Evolutionary conservation across 352 stramenopile genomes (phyloP).

Genomic region (Phytophthora multivora): DNA sequence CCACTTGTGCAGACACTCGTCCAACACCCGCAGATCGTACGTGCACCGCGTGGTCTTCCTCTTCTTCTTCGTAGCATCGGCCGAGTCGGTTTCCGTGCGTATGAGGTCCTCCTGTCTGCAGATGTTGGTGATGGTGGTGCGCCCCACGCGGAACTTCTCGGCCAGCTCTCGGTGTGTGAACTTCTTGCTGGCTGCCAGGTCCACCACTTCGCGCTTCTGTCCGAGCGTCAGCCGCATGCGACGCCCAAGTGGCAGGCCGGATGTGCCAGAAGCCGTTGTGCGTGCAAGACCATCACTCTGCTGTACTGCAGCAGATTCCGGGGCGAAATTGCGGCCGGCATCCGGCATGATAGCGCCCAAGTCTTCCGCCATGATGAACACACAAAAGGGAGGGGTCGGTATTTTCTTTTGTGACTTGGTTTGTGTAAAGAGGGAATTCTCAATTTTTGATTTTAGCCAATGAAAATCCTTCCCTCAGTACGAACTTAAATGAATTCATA

Average conservation of each 20-base stretch:
- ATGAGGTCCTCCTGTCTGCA: conserved; percentile 85
- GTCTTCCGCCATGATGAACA: conserved; percentile 21
- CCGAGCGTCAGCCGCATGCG: conserved; percentile 83
- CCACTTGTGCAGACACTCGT: conserved; percentile 89
- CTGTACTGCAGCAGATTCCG: not conserved
- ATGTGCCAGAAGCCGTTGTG: not conserved
- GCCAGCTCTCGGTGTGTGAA: conserved; percentile 86
- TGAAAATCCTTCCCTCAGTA: no score
- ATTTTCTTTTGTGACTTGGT: conserved; percentile 6
- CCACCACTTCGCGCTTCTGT: conserved; percentile 87
- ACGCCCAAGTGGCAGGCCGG: conserved; percentile 29
- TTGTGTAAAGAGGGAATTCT: conserved; percentile 7
- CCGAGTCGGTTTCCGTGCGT: conserved; percentile 84
- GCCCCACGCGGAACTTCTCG: conserved; percentile 79
- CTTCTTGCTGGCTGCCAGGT: conserved; percentile 83
- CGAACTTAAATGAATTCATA: not conserved
- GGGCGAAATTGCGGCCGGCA: conserved; percentile 4
- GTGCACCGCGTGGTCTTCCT: conserved; percentile 87
- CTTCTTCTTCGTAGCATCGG: conserved; percentile 85
- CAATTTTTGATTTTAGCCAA: no score
- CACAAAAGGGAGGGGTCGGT: conserved; percentile 33
- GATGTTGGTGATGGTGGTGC: conserved; percentile 89
- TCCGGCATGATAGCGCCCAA: conserved; percentile 9
- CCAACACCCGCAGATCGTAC: conserved; percentile 80
- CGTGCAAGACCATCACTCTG: conserved; percentile 24